Evolutionary conservation across 805 yeast species (phyloP).

Genomic region (Yamadazyma paraphyllophila): DNA sequence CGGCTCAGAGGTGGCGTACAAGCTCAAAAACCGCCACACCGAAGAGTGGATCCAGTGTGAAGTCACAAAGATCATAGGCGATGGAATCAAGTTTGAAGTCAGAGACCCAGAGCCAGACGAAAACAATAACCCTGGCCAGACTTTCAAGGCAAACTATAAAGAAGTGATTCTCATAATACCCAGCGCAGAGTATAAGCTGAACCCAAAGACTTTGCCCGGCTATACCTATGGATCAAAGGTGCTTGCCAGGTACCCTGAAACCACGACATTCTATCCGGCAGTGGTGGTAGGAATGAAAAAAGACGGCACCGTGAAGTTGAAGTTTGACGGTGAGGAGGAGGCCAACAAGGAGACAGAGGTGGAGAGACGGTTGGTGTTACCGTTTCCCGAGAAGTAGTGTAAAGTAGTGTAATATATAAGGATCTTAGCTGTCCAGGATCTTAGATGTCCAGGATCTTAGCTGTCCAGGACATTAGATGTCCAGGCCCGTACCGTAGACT

Average conservation of each 20-base stretch:
- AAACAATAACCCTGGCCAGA: constrained; percentile 79
- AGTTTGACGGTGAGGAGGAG: constrained; percentile 97
- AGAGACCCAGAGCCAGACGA: constrained; percentile 98
- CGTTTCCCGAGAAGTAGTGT: constrained; percentile 47
- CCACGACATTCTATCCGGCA: constrained; percentile 95
- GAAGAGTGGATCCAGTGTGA: constrained; percentile 98
- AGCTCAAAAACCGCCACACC: constrained; percentile 63
- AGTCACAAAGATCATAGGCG: constrained; percentile 72
- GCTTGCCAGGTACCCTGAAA: constrained; percentile 92
- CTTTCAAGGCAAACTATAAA: constrained; percentile 77
- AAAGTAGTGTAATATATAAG: constrained; percentile 6
- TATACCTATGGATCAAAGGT: constrained; percentile 80
- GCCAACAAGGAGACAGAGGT: constrained; percentile 94
- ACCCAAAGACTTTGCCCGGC: constrained; percentile 31
- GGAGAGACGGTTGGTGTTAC: constrained; percentile 76
- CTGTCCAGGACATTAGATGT: no score
- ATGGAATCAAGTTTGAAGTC: constrained; percentile 79
- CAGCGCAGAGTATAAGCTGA: constrained; percentile 25
- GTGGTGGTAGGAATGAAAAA: constrained; percentile 76
- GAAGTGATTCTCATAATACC: constrained; percentile 69
- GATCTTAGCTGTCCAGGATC: no score
- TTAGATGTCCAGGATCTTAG: no score
- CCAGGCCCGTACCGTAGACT: no score
- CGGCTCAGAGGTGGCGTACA: constrained; percentile 87
- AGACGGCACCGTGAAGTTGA: constrained; percentile 73